Evolutionary conservation across 1,139 yeast species (phyloP).

Genomic region (Hyphopichia khmerensis): DNA sequence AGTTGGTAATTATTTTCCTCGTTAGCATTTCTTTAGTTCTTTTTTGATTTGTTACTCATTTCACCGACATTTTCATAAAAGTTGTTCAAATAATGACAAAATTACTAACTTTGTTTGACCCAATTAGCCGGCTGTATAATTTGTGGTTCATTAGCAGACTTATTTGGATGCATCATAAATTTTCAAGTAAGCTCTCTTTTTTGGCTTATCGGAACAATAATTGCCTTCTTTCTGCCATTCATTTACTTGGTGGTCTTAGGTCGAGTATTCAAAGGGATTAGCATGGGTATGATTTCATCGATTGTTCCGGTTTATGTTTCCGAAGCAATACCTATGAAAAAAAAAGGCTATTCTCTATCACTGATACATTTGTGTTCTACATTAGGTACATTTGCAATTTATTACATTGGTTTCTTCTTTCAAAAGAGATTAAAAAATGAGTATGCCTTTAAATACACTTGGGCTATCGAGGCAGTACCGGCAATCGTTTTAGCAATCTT

Average conservation of each 20-base stretch:
- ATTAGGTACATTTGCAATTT: conserved; percentile 23
- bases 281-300: conserved; percentile 31
- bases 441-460: conserved; percentile 20
- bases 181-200: conserved; percentile 24
- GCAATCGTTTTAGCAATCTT: conserved; percentile 16
- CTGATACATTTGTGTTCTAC: conserved; percentile 20
- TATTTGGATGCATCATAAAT: conserved; percentile 25
- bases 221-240: conserved; percentile 25
- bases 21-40: no score
- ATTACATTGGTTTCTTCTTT: conserved; percentile 19
- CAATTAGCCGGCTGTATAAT: conserved; percentile 36
- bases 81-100: neutral
- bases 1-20: conserved; percentile 21
- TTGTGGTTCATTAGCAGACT: conserved; percentile 30
- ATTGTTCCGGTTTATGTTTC: conserved; percentile 32
- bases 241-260: conserved; percentile 26
- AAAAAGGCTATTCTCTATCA: conserved; percentile 23
- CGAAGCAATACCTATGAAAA: conserved; percentile 25
- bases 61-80: neutral
- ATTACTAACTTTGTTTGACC: no score
- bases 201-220: conserved; percentile 29
- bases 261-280: conserved; percentile 28
- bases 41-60: neutral
- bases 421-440: conserved; percentile 11
- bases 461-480: conserved; percentile 28